Conservation (phyloP, 495 filamentous ascomycete genomes). For the Daldinia decipiens region DNA sequence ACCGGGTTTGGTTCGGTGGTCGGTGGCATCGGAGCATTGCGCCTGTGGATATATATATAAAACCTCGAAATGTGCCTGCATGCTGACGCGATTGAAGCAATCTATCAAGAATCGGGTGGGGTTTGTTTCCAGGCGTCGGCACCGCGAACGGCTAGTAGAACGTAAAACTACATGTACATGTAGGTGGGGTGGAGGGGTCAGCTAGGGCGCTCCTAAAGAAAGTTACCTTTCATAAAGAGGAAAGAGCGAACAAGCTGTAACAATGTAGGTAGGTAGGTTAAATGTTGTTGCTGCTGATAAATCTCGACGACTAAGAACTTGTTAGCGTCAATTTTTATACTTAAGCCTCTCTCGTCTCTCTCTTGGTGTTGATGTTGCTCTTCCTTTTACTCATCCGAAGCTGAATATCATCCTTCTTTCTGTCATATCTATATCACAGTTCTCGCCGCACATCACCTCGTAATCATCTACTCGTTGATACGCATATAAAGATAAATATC, state of each 20-base stretch:
- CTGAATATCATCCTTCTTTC: background rate
- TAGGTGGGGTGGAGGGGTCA: background rate
- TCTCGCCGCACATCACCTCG: background rate
- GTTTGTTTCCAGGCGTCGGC: background rate
- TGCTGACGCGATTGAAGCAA: background rate
- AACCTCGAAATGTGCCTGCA: background rate
- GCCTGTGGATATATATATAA: background rate
- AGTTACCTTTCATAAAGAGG: background rate
- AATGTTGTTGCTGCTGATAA: background rate
- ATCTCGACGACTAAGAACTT: background rate
- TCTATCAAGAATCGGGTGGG: background rate
- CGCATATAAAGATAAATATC: background rate
- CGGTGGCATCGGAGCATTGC: background rate
- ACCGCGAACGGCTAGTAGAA: background rate
- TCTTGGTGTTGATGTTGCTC: background rate
- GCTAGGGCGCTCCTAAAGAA: background rate
- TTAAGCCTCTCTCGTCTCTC: background rate
- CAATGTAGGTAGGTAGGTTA: too few species aligned
- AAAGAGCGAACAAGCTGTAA: slow-evolving; percentile 1
- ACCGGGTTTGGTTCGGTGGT: background rate
- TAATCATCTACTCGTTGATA: background rate
- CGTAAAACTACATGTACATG: too few species aligned
- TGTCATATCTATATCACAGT: background rate
- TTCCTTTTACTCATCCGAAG: background rate
- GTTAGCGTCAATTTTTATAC: slow-evolving; percentile 1